Base-by-base conservation (phyloP, 352 stramenopile genomes). In the Pythium dissotocum region DNA sequence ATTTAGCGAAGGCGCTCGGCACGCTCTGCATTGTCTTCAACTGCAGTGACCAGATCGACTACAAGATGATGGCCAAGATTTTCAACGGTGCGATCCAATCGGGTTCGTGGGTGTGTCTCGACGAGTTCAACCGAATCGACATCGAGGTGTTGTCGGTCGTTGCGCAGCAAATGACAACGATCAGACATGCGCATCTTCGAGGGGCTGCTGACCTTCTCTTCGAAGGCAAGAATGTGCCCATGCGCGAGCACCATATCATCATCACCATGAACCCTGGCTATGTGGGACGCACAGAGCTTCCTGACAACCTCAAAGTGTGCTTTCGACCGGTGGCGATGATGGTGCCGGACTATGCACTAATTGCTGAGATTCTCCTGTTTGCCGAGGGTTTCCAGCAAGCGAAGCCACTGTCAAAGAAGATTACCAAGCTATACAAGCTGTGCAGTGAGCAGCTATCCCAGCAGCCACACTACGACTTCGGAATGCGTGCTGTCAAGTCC, bases 21-120 rank as follows among this genome's bases (percentile, higher is more conserved):
- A 95, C 97, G 32, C 82, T 96, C 0, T 98, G 91, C 63, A 98
- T 98, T 63, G 95, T 98, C 18, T 98, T 98, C 70, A 98, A 98
- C 69, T 99, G 95, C 78, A 97, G 87, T 33, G 95, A 98, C 64
- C 93, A 98, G 76, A 98, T 98, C 78, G 97, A 90, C 64, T 93
- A 90, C 72, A 90, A 85, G 61, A 92, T 91, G 74, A 87, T 95
- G 79, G 87, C 76, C n/a, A 94, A 85, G 54, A 88, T 96, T 35
- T 93, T 95, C 38, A 93, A 93, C 53, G 89, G 89, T 26, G 78
- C 94, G 12, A 74, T 86, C 28, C 85, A 94, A 67, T 79, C 83
- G 4, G 88, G 91, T 4, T 78, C 77, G 24, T 97, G 91, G 91
- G 76, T 78, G 2, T 97, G 90, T 58, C 68, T 97, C 26, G 90